Percentiles rank a stretch among this genome's conserved stretches.
These are phyloP conservation scores for Beauveria sp. DNA, from an alignment of 2,329 filamentous ascomycete genomes.

Conservation along the genomic window DNA sequence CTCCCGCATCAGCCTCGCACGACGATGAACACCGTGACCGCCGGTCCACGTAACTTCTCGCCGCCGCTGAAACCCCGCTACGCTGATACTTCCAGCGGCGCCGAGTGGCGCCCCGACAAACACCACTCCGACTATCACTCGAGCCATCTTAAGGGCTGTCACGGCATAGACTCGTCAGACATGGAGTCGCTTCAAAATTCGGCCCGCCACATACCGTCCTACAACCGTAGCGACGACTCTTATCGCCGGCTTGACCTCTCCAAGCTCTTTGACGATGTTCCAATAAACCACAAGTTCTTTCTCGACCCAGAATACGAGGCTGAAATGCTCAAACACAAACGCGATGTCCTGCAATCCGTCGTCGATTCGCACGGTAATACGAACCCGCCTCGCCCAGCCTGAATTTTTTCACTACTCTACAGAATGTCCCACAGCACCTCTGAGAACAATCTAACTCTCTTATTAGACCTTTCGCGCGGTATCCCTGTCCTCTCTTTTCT, in stretches of 20 bases:
- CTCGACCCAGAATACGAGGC: slow-evolving; percentile 9
- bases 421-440: not conserved
- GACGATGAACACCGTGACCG: slow-evolving; percentile 4
- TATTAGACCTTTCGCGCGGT: not conserved
- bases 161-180: not conserved
- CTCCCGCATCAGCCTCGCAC: not conserved
- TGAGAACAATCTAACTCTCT: not conserved
- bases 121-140: not conserved
- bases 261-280: slow-evolving; percentile 6
- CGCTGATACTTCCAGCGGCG: not conserved
- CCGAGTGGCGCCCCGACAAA: not conserved
- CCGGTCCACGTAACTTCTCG: slow-evolving; percentile 8
- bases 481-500: slow-evolving; percentile 2
- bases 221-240: not conserved
- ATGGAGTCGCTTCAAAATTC: not conserved
- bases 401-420: no score
- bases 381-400: not conserved
- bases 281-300: slow-evolving; percentile 6
- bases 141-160: not conserved
- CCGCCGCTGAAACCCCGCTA: not conserved
- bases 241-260: not conserved
- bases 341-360: slow-evolving; percentile 2
- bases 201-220: not conserved
- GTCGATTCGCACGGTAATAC: slow-evolving; percentile 8
- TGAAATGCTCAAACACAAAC: slow-evolving; percentile 10